phyloP scores from a whole-genome alignment of 2,329 filamentous ascomycete genomes.

The Diplodia scrobiculata region DNA sequence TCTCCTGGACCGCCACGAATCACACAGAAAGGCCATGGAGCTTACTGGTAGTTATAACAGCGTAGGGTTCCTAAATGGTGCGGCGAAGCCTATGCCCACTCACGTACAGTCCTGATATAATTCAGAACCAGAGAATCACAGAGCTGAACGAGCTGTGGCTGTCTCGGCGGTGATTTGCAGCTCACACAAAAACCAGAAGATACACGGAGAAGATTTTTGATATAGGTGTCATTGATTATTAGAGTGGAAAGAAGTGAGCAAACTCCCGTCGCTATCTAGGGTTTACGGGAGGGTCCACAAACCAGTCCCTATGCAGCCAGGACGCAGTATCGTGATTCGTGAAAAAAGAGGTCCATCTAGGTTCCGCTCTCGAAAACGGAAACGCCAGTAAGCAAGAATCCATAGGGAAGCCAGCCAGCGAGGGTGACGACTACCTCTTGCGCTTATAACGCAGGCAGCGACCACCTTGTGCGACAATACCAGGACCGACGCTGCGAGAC shows the following conservation, averaged over 20 bases:
- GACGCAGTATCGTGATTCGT: not conserved
- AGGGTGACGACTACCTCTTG: slow-evolving; percentile 33
- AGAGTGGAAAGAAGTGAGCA: not conserved
- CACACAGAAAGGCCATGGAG: too few species aligned
- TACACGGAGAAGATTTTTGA: not conserved
- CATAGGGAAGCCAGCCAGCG: not conserved
- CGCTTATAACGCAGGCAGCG: slow-evolving; percentile 48
- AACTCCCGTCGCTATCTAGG: not conserved
- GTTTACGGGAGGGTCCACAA: not conserved
- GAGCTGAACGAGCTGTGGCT: too few species aligned
- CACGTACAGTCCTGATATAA: too few species aligned
- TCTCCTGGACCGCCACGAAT: too few species aligned
- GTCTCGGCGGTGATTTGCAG: not conserved
- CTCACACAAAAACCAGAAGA: not conserved
- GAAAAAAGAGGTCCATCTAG: not conserved
- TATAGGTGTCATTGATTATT: not conserved
- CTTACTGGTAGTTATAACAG: too few species aligned
- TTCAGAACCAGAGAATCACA: too few species aligned
- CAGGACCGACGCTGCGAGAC: slow-evolving; percentile 68
- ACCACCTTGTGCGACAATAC: slow-evolving; percentile 58
- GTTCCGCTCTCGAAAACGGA: not conserved
- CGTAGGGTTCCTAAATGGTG: too few species aligned
- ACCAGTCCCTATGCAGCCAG: not conserved
- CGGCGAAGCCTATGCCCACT: too few species aligned
- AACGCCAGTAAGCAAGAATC: not conserved